phyloP scores from a whole-genome alignment of 495 filamentous ascomycete genomes.

The Lasiosphaeria ovina region DNA sequence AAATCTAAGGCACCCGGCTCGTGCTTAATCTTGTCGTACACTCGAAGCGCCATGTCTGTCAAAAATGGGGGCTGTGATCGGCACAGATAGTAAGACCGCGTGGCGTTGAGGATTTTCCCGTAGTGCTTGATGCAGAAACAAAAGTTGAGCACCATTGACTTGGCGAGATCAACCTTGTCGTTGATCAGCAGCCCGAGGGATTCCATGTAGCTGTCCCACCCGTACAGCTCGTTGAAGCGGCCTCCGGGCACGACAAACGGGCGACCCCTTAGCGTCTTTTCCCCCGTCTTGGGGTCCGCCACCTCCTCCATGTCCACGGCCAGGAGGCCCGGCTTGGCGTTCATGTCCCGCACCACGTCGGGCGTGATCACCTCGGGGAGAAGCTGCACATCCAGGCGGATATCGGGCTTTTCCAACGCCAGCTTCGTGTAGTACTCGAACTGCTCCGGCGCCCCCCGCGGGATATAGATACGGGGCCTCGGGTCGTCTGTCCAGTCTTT shows the following conservation, averaged over 20 bases:
- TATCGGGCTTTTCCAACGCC: conserved; percentile 69
- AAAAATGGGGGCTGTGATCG: conserved; percentile 95
- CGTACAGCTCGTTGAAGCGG: conserved; percentile 95
- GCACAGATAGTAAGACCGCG: conserved; percentile 88
- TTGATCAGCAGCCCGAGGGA: conserved; percentile 81
- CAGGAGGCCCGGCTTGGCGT: conserved; percentile 80
- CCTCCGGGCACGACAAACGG: conserved; percentile 96
- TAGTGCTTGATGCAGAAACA: conserved; percentile 98
- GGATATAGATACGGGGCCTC: conserved; percentile 88
- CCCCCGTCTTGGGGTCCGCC: conserved; percentile 59
- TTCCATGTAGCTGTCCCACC: conserved; percentile 98
- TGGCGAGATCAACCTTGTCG: conserved; percentile 77
- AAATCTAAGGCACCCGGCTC: conserved; percentile 76
- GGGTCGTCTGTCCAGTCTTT: conserved; percentile 91
- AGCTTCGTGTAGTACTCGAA: conserved; percentile 81
- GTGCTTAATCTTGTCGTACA: conserved; percentile 82
- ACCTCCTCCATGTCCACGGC: conserved; percentile 84
- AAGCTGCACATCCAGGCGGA: conserved; percentile 80
- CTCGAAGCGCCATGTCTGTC: conserved; percentile 91
- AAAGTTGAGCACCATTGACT: conserved; percentile 92
- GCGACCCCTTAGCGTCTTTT: conserved; percentile 68
- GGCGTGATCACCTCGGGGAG: conserved; percentile 72
- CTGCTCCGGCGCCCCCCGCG: conserved; percentile 79
- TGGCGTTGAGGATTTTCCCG: conserved; percentile 96
- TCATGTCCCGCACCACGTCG: conserved; percentile 68